Conservation (phyloP, 176 grass and related monocot species). For the Tillandsia leiboldiana region DNA sequence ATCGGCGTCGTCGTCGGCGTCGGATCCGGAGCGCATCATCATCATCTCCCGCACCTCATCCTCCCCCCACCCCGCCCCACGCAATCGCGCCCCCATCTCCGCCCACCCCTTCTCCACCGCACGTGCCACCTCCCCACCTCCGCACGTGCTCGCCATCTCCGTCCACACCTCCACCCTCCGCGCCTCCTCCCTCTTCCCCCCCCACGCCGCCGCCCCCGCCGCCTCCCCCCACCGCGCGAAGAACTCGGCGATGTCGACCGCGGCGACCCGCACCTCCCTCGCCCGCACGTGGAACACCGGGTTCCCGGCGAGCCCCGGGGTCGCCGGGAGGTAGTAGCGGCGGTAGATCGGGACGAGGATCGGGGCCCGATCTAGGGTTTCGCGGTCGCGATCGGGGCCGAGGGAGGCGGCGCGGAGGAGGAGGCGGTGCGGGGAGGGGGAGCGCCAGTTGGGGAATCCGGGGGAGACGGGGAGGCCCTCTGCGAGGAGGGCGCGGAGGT, state of each 20-base stretch:
- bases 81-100: constrained; percentile 14
- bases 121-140: background rate
- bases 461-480: constrained; percentile 15
- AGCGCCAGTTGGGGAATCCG: constrained; percentile 23
- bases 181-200: background rate
- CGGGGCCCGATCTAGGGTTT: background rate
- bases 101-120: background rate
- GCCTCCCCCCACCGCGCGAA: background rate
- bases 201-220: constrained; percentile 10
- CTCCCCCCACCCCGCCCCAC: constrained; percentile 16
- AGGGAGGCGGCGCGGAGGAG: background rate
- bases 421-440: constrained; percentile 3
- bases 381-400: background rate
- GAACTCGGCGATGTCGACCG: constrained; percentile 17
- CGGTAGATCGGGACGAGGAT: constrained; percentile 17
- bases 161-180: constrained; percentile 23
- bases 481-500: constrained; percentile 10
- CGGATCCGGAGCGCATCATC: background rate
- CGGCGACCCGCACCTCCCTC: background rate
- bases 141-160: constrained; percentile 1
- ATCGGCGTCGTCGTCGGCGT: background rate
- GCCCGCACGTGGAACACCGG: constrained; percentile 10
- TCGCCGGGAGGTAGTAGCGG: constrained; percentile 6
- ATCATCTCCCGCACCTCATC: constrained; percentile 15
- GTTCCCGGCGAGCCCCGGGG: constrained; percentile 4